Evolutionary conservation across 2,329 filamentous ascomycete genomes (phyloP).

Genomic region (Phialocephala subalpina): DNA sequence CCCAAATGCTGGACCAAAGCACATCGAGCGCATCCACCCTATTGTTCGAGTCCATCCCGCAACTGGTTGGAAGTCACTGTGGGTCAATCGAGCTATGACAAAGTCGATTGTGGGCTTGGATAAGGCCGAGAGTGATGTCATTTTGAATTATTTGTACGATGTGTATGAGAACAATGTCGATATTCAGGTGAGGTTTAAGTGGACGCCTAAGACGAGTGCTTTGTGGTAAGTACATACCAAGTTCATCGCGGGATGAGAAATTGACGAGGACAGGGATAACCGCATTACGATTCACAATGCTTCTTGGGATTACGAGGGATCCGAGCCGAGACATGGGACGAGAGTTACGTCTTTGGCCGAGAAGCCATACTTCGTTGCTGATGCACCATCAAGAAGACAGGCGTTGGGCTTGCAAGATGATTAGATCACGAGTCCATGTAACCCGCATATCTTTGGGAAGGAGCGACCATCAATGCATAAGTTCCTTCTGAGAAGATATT

Average conservation of each 20-base stretch:
- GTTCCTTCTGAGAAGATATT: no score
- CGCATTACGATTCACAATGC: slow-evolving; percentile 78
- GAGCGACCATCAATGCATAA: no score
- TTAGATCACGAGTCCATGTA: background rate
- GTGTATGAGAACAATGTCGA: slow-evolving; percentile 74
- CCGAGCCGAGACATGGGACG: slow-evolving; percentile 73
- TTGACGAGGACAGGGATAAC: slow-evolving; percentile 61
- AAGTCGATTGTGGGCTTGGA: slow-evolving; percentile 74
- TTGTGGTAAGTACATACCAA: slow-evolving; percentile 53
- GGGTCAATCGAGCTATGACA: slow-evolving; percentile 76
- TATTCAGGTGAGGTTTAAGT: slow-evolving; percentile 76
- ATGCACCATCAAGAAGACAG: slow-evolving; percentile 71
- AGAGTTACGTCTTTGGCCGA: slow-evolving; percentile 76
- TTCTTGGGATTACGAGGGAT: slow-evolving; percentile 76
- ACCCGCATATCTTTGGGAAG: no score
- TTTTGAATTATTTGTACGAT: slow-evolving; percentile 71
- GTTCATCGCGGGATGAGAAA: background rate
- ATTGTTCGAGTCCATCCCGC: slow-evolving; percentile 75
- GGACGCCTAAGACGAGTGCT: slow-evolving; percentile 72
- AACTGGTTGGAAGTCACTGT: slow-evolving; percentile 78
- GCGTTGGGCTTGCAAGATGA: slow-evolving; percentile 62
- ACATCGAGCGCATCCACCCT: slow-evolving; percentile 72
- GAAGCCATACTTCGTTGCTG: slow-evolving; percentile 71
- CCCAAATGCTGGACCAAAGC: slow-evolving; percentile 67
- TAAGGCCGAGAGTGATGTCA: slow-evolving; percentile 71